Conservation (phyloP, 2,329 filamentous ascomycete genomes). For the Aspergillus niger region DNA sequence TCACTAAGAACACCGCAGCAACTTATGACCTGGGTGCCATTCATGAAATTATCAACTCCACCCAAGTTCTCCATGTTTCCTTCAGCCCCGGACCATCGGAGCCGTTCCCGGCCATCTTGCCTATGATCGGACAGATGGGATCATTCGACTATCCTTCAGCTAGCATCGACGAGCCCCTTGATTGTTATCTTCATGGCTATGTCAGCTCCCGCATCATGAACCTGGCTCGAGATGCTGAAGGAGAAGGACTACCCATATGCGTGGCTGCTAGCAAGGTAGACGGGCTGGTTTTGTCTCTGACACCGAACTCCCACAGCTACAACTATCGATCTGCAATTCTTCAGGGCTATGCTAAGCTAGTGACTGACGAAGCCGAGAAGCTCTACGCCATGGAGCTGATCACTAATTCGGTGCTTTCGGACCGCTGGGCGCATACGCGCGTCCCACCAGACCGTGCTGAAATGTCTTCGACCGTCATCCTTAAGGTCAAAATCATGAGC, state of each 20-base stretch:
- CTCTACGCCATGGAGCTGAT: constrained; percentile 76
- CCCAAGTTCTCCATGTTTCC: constrained; percentile 76
- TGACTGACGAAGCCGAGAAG: constrained; percentile 70
- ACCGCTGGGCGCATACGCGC: constrained; percentile 69
- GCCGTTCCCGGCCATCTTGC: constrained; percentile 74
- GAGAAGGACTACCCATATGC: constrained; percentile 67
- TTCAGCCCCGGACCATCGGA: constrained; percentile 65
- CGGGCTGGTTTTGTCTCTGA: constrained; percentile 76
- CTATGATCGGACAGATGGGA: constrained; percentile 84
- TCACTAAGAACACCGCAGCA: constrained; percentile 47
- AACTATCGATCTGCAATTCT: constrained; percentile 82
- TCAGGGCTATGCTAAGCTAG: constrained; percentile 71
- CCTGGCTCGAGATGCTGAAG: constrained; percentile 51
- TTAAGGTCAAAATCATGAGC: constrained; percentile 67
- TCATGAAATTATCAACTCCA: constrained; percentile 72
- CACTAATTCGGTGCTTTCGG: constrained; percentile 70
- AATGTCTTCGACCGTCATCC: constrained; percentile 71
- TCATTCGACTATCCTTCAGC: constrained; percentile 67
- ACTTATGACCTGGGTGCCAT: constrained; percentile 73
- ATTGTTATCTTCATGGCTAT: constrained; percentile 83
- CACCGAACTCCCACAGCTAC: constrained; percentile 78
- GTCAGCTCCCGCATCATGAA: constrained; percentile 77
- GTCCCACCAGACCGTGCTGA: constrained; percentile 72
- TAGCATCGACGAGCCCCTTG: constrained; percentile 64
- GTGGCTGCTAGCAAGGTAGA: constrained; percentile 75